Base-by-base conservation (phyloP, 2,329 filamentous ascomycete species). In the Fusarium veterinarium region DNA sequence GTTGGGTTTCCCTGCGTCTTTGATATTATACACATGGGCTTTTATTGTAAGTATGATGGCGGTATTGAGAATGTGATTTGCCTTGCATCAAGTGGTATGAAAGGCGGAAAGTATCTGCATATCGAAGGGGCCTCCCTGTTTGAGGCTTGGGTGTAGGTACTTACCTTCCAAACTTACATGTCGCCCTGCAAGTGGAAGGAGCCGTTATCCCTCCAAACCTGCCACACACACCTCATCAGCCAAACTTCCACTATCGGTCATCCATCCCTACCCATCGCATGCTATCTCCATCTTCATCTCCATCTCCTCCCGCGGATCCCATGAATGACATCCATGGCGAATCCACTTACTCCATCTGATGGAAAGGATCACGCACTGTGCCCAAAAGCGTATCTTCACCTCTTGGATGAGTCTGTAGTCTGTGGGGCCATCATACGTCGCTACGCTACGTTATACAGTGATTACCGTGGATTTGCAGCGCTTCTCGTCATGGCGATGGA, bases 261-360 rank as follows among this genome's bases (percentile, higher is more conserved):
- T 49, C 33, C 48, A 56, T 67, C 33, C 60, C 53, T 40, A 62
- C 53, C 12, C 46, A 57, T 65, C 35, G 49, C 49, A 57, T 45
- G 40, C 48, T 62, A 66, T 66, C 60, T 59, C 61, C 60, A 66
- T 66, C 67, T 52, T 45, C 69, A 28, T 28, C 62, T 51, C 59
- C 59, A 66, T 66, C 44, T 66, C 60, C 42, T 70, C 66, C 53
- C 48, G 66, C 67, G 66, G 53, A 70, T 66, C 66, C 66, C 48
- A 67, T 56, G 42, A 59, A 67, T 73, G 53, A 56, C 70, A 72
- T 67, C 70, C 70, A 67, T 67, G 60, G 41, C 64, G 48, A 56
- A 49, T 52, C 69, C 66, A 71, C 60, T 61, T 46, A 13, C 46
- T 57, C 52, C 66, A 52, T 66, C 55, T 49, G 49, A 33, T 55